phyloP scores from a whole-genome alignment of 352 stramenopile genomes.

The Peronospora belbahrii region DNA sequence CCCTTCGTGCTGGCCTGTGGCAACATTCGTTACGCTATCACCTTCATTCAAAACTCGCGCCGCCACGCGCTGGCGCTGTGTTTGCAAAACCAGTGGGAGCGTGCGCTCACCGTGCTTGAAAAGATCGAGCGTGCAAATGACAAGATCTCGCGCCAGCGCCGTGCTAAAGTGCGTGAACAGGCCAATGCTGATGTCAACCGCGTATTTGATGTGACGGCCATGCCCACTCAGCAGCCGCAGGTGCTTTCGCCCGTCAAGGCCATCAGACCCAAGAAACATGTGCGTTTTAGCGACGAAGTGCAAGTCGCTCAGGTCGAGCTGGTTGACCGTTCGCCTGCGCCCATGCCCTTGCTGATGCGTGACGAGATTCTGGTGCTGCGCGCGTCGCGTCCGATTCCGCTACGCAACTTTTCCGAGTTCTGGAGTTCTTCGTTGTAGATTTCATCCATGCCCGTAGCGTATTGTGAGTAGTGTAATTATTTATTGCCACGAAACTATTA shows the following conservation, averaged over 20 bases:
- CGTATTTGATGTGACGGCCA: constrained; percentile 16
- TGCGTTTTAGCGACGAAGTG: constrained; percentile 60
- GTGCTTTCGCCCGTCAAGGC: constrained; percentile 17
- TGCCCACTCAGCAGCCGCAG: constrained; percentile 21
- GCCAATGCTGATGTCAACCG: constrained; percentile 38
- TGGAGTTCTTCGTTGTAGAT: constrained; percentile 43
- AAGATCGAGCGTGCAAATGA: constrained; percentile 79
- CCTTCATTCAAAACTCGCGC: constrained; percentile 69
- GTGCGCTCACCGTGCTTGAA: constrained; percentile 60
- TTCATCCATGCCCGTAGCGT: constrained; percentile 4
- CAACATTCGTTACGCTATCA: constrained; percentile 62
- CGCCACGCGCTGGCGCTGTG: constrained; percentile 60
- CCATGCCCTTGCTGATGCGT: constrained; percentile 57
- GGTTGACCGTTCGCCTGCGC: constrained; percentile 47
- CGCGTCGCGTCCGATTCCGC: constrained; percentile 58
- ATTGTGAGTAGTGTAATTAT: constrained; percentile 34
- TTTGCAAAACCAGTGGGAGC: constrained; percentile 69
- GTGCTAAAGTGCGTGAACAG: constrained; percentile 48
- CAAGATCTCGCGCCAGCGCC: constrained; percentile 64
- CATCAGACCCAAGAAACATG: constrained; percentile 24
- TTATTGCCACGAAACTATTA: constrained; percentile 23
- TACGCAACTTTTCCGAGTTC: constrained; percentile 74
- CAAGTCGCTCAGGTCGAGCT: constrained; percentile 30
- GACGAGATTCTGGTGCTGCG: constrained; percentile 77
- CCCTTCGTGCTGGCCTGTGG: constrained; percentile 43